Percentiles rank a stretch among this genome's conserved stretches.
phyloP scores from a whole-genome alignment of 2,329 filamentous ascomycete species.

The Berkeleyomyces basicola region DNA sequence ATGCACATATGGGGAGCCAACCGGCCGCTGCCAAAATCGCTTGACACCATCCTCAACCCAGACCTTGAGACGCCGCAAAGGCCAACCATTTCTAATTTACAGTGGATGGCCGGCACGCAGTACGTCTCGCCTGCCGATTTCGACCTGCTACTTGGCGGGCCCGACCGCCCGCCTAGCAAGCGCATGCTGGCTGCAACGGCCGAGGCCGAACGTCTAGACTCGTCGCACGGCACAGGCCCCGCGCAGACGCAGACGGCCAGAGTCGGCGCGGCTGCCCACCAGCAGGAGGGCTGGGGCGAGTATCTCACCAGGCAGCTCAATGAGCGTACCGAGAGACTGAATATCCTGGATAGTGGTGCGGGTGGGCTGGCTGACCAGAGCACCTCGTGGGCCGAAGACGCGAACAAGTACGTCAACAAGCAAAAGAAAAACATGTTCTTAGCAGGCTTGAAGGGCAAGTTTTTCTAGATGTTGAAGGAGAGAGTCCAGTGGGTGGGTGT shows the following conservation, averaged over 20 bases:
- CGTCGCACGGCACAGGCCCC: conserved; percentile 20
- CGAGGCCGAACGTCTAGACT: conserved; percentile 30
- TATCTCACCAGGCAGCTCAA: conserved; percentile 79
- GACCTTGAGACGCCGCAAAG: conserved; percentile 56
- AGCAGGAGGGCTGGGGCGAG: conserved; percentile 51
- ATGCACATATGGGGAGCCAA: conserved; percentile 75
- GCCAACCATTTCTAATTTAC: conserved; percentile 84
- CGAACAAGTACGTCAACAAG: conserved; percentile 67
- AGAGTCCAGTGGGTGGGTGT: too few relatives aligned
- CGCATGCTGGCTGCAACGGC: conserved; percentile 69
- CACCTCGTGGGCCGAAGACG: conserved; percentile 70
- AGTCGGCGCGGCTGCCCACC: conserved; percentile 15
- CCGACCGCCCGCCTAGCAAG: conserved; percentile 75
- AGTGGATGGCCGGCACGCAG: conserved; percentile 94
- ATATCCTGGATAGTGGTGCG: conserved; percentile 69
- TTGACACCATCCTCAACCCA: conserved; percentile 69
- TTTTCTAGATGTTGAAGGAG: conserved; percentile 19
- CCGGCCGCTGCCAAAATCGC: conserved; percentile 39
- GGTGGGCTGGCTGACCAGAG: conserved; percentile 67
- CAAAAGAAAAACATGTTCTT: conserved; percentile 78
- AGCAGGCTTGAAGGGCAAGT: conserved; percentile 48
- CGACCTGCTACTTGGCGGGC: conserved; percentile 77
- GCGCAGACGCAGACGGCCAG: conserved; percentile 14
- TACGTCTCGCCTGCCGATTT: conserved; percentile 76
- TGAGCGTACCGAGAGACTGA: conserved; percentile 76